phyloP scores from a whole-genome alignment of 2,329 filamentous ascomycete genomes.

The Xylaria hypoxylon region DNA sequence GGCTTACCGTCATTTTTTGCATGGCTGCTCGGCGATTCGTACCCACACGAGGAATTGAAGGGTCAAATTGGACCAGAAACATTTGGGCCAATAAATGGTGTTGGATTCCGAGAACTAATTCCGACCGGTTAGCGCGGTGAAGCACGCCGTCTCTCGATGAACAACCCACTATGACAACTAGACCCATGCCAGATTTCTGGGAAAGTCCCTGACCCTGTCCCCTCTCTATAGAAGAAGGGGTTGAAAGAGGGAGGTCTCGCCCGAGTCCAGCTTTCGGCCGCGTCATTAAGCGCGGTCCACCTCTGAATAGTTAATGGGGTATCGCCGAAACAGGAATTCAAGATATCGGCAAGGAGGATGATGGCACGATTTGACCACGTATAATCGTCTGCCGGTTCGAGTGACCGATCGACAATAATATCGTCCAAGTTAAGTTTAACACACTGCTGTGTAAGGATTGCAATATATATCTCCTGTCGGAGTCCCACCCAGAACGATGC shows the following conservation, averaged over 20 bases:
- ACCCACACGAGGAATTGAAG: slow-evolving; percentile 63
- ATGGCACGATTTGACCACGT: slow-evolving; percentile 72
- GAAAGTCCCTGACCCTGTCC: slow-evolving; percentile 58
- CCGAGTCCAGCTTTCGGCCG: slow-evolving; percentile 60
- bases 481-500: slow-evolving; percentile 69
- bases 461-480: slow-evolving; percentile 69
- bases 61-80: slow-evolving; percentile 68
- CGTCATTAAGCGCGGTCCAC: slow-evolving; percentile 60
- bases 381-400: slow-evolving; percentile 62
- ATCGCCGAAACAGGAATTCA: slow-evolving; percentile 71
- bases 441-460: slow-evolving; percentile 60
- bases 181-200: slow-evolving; percentile 69
- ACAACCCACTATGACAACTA: slow-evolving; percentile 62
- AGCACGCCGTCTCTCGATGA: neutral
- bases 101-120: slow-evolving; percentile 67
- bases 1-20: slow-evolving; percentile 56
- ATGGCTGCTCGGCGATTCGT: slow-evolving; percentile 52
- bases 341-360: slow-evolving; percentile 71
- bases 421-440: slow-evolving; percentile 63
- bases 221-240: slow-evolving; percentile 63
- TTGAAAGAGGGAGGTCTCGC: slow-evolving; percentile 64
- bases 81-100: slow-evolving; percentile 70
- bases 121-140: slow-evolving; percentile 16
- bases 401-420: slow-evolving; percentile 63
- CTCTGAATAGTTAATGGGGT: slow-evolving; percentile 49